A percentile compares a stretch with the other conserved stretches of the same genome.
These are phyloP conservation scores for Cutaneotrichosporon cavernicola DNA, from an alignment of 1,284 basidiomycete genomes.

Conservation along the genomic window DNA sequence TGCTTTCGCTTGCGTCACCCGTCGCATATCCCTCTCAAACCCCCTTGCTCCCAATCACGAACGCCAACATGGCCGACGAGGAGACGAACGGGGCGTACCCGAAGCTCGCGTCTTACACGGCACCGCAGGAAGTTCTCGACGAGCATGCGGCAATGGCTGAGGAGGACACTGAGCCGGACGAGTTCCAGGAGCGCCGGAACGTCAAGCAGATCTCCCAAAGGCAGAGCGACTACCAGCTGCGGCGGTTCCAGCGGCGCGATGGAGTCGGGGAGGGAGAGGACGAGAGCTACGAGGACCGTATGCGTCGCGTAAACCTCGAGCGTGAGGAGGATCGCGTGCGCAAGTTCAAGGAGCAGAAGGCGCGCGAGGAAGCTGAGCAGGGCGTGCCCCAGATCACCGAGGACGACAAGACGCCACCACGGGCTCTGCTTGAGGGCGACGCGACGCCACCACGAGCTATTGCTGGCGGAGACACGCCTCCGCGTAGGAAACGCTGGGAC, in stretches of 20 bases:
- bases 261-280: constrained; percentile 62
- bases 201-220: constrained; percentile 90
- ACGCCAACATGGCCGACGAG: constrained; percentile 24
- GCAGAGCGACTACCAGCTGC: constrained; percentile 93
- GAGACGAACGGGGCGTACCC: constrained; percentile 36
- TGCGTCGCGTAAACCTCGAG: constrained; percentile 87
- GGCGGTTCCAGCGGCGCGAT: constrained; percentile 75
- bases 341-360: constrained; percentile 80
- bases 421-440: constrained; percentile 27
- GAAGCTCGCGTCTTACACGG: constrained; percentile 81
- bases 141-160: constrained; percentile 91
- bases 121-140: constrained; percentile 87
- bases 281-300: constrained; percentile 88
- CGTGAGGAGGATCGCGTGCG: constrained; percentile 86
- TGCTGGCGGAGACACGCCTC: constrained; percentile 60
- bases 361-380: constrained; percentile 61
- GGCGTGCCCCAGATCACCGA: constrained; percentile 55
- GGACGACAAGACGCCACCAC: constrained; percentile 44
- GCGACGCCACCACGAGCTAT: constrained; percentile 50
- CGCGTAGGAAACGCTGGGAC: constrained; percentile 85
- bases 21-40: neutral
- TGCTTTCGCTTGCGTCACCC: neutral
- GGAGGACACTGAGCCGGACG: constrained; percentile 87
- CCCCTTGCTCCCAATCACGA: neutral
- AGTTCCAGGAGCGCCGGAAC: constrained; percentile 87